Base-by-base conservation (phyloP, 176 grass and related monocot species). In the Paspalum notatum region DNA sequence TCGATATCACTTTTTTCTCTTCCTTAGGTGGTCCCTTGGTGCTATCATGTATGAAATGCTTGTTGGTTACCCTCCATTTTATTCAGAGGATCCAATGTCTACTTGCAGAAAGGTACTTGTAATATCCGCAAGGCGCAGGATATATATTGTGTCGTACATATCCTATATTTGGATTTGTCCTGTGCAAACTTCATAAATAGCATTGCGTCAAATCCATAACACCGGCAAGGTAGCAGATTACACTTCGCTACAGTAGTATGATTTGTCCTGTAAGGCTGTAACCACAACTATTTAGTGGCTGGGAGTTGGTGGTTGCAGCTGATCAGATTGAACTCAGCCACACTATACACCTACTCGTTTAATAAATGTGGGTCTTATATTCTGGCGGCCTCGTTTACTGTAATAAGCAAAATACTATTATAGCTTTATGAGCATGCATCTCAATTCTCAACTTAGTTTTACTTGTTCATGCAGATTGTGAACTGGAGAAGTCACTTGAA, bases 1-100 rank as follows among this genome's bases (percentile, higher is more conserved):
- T 95, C 93, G 90, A 27, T 63, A 32, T 66, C 57, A 51, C 27
- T 59, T 74, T 37, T 70, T 84, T 86, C 67, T 82, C 11, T 79
- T 76, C 57, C 59, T 72, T 83, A 95, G 92, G 92, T 98, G 96
- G 96, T 98, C 96, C n/a, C 92, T 98, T 93, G 96, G 96, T 84
- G 96, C 96, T 75, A 98, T 98, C 68, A 98, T 98, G 95, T 98
- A 93, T 26, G 95, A 98, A 86, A 98, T 98, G 95, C 92, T 98
- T 73, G 92, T 98, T 69, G 96, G 96, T 86, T 95, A 98, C 81
- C 96, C 92, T 45, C 95, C 95, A 84, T 98, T 98, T 71, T 95
- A 98, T 95, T 98, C 96, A 1, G 96, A 98, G 85, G 92, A 95
- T 90, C 96, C 92, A 20, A 98, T 98, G 92, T 93, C 92, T 72